Evolutionary conservation across 441 rosid genomes (phyloP).

Genomic region (Brassica hybrid): DNA sequence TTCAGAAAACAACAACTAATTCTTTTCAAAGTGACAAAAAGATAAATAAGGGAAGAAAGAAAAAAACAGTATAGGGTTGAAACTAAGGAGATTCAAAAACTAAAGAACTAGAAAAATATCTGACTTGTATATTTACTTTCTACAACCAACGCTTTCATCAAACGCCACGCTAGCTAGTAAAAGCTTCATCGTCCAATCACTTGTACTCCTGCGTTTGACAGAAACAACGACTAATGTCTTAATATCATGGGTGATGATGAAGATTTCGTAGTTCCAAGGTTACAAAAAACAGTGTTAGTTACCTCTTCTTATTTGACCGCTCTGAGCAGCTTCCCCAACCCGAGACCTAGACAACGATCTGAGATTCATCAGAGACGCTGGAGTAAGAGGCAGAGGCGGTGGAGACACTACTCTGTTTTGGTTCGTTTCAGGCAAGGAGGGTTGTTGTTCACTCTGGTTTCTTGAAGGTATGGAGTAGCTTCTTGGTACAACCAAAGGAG

Average conservation of each 20-base stretch:
- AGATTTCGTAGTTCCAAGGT: slow-evolving; percentile 9
- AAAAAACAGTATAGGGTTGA: too few relatives aligned
- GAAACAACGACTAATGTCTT: slow-evolving; percentile 16
- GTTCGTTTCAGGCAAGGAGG: slow-evolving; percentile 49
- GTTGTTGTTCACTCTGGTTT: slow-evolving; percentile 63
- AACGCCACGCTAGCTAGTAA: slow-evolving; percentile 13
- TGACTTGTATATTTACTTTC: slow-evolving; percentile 12
- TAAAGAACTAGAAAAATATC: neutral
- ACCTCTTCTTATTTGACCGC: slow-evolving; percentile 67
- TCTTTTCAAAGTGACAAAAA: neutral
- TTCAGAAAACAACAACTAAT: neutral
- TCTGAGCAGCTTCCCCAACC: slow-evolving; percentile 44
- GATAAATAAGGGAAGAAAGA: too few relatives aligned
- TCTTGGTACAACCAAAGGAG: slow-evolving; percentile 70
- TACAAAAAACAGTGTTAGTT: slow-evolving; percentile 25
- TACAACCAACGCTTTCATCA: slow-evolving; percentile 22
- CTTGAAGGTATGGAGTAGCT: slow-evolving; percentile 92
- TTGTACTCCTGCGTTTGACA: slow-evolving; percentile 20
- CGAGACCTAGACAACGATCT: slow-evolving; percentile 47
- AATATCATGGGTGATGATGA: slow-evolving; percentile 9
- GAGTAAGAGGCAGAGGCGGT: slow-evolving; percentile 78
- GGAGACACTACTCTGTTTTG: slow-evolving; percentile 67
- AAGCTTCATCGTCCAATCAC: slow-evolving; percentile 27
- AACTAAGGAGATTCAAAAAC: too few relatives aligned
- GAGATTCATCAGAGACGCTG: slow-evolving; percentile 59